Percentiles rank a stretch among this genome's conserved stretches.
Conservation (phyloP, 1,139 yeast genomes). For the Zygoascus sp. region DNA sequence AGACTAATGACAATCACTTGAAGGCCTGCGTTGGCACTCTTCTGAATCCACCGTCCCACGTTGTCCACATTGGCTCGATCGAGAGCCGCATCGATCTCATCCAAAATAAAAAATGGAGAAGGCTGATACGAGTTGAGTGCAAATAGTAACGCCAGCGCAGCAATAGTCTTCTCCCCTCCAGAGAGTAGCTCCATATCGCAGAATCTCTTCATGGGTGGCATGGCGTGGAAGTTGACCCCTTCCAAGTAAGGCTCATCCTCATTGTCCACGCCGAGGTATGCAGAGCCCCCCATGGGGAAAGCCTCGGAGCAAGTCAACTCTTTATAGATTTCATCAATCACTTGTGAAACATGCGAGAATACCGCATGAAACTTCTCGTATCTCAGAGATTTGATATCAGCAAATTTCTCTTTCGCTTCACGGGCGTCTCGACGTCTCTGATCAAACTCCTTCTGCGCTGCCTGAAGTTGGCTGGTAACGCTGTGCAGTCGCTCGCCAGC, state of each 20-base stretch:
- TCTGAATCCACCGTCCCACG: slow-evolving; percentile 77
- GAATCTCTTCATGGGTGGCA: slow-evolving; percentile 94
- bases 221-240: slow-evolving; percentile 87
- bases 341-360: slow-evolving; percentile 65
- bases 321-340: slow-evolving; percentile 77
- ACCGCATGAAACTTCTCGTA: slow-evolving; percentile 63
- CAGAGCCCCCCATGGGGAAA: slow-evolving; percentile 78
- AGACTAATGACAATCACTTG: slow-evolving; percentile 93
- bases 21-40: slow-evolving; percentile 70
- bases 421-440: slow-evolving; percentile 58
- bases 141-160: slow-evolving; percentile 87
- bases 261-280: slow-evolving; percentile 79
- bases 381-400: slow-evolving; percentile 56
- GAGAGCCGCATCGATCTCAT: slow-evolving; percentile 95
- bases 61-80: slow-evolving; percentile 84
- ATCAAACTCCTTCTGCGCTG: slow-evolving; percentile 62
- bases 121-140: slow-evolving; percentile 91
- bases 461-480: slow-evolving; percentile 56
- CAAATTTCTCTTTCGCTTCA: slow-evolving; percentile 52
- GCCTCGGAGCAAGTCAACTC: slow-evolving; percentile 67
- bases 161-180: slow-evolving; percentile 97
- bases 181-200: slow-evolving; percentile 89
- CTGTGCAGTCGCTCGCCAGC: slow-evolving; percentile 75
- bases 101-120: slow-evolving; percentile 91
- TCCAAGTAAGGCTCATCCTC: slow-evolving; percentile 77